Percentiles rank a stretch among this genome's conserved stretches.
Evolutionary conservation across 2,329 filamentous ascomycete genomes (phyloP).

Genomic region (Hortaea sp.): DNA sequence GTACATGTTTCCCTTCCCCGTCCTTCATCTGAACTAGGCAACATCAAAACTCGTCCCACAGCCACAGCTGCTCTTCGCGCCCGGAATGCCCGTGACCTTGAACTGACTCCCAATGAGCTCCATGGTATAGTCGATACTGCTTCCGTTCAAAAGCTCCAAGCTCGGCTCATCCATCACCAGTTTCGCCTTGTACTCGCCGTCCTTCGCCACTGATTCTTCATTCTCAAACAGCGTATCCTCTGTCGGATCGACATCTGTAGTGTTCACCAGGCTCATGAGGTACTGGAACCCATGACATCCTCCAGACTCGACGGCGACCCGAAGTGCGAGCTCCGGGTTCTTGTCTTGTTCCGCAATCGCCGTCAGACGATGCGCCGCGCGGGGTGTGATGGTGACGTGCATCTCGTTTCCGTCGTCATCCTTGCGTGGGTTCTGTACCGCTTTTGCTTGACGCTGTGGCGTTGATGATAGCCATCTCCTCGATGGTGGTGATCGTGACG

Average conservation of each 20-base stretch:
- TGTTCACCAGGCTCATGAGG: constrained; percentile 70
- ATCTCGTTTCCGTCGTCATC: constrained; percentile 82
- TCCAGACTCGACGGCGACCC: constrained; percentile 83
- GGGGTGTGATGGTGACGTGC: constrained; percentile 70
- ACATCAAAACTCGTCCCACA: constrained; percentile 98
- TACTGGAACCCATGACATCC: constrained; percentile 99
- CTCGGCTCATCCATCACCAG: constrained; percentile 83
- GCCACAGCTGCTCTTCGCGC: constrained; percentile 86
- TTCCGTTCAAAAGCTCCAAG: constrained; percentile 79
- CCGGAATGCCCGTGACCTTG: constrained; percentile 88
- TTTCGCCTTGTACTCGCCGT: constrained; percentile 47
- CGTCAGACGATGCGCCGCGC: constrained; percentile 64
- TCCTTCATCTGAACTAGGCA: constrained; percentile 20
- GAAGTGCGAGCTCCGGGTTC: constrained; percentile 76
- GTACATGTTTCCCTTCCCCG: too few species aligned
- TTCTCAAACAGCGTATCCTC: constrained; percentile 87
- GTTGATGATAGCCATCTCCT: constrained; percentile 11
- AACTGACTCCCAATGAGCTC: constrained; percentile 93
- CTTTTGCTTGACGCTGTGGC: constrained; percentile 15
- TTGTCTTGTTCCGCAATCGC: constrained; percentile 45
- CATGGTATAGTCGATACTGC: constrained; percentile 92
- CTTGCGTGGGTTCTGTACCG: constrained; percentile 58
- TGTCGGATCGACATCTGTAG: constrained; percentile 49
- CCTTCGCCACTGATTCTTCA: constrained; percentile 25
- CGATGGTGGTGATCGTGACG: background rate